Base-by-base conservation (phyloP, 129 eudicot species). In the Flaveria brownii region DNA sequence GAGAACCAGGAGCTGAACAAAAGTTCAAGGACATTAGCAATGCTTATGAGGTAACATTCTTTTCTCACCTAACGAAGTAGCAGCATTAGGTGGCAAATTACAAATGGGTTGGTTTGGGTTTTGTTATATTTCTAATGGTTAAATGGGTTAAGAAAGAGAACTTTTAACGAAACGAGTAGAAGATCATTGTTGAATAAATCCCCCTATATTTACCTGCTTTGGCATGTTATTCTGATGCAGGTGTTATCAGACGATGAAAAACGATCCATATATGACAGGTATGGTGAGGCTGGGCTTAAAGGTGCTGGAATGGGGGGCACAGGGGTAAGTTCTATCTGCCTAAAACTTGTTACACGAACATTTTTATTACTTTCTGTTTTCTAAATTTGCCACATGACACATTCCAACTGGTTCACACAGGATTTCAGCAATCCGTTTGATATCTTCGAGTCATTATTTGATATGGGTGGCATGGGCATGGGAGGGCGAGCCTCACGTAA, bases 201-300 rank as follows among this genome's bases (percentile, higher is more conserved):
- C 11, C 47, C 47, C 11, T 42, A 42, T 14, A 2, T 51, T 51
- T 15, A 54, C 23, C 0, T 57, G 64, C 8, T 25, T 25, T 60
- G 39, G 11, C 9, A 4, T 10, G 42, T 61, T 13, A 22, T 60
- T 71, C 36, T 79, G 33, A 16, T 78, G 73, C 88, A 95, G 99
- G 92, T 89, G 70, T 74, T 95, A 71, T 95, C 96, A 17, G 99
- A 95, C 60, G 97, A 95, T 78, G 96, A 95, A 73, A 95, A 95
- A 80, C 96, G 97, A 64, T 91, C 99, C 57, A 89, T 95, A 50
- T 95, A 95, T 79, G 99, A 95, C 83, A 81, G 76, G 70, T 95
- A 95, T 67, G 99, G 99, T 23, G 97, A 91, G 80, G 97, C 90
- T 50, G 99, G 99, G 17, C 99, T 95, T 66, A 95, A 87, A 85